Evolutionary conservation across 805 yeast genomes (phyloP).

Genomic region (Scheffersomyces stipitis): DNA sequence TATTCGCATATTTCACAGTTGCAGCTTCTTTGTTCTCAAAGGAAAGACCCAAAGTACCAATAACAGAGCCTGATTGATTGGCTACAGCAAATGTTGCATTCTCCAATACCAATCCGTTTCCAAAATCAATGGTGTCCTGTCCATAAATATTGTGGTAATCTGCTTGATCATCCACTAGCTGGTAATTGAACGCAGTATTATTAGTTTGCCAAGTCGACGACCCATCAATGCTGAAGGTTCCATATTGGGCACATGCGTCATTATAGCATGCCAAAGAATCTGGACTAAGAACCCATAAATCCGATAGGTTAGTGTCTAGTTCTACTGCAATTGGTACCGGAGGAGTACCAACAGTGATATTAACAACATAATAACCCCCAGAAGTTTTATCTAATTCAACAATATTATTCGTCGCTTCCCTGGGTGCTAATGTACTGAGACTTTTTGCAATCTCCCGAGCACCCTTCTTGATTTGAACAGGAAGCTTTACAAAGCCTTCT

Average conservation of each 20-base stretch:
- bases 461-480: too few species aligned
- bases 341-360: constrained; percentile 52
- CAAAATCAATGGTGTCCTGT: constrained; percentile 17
- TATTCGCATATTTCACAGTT: constrained; percentile 52
- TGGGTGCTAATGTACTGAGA: too few species aligned
- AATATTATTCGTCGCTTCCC: too few species aligned
- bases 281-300: constrained; percentile 53
- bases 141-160: constrained; percentile 56
- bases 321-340: constrained; percentile 54
- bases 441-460: too few species aligned
- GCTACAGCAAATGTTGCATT: constrained; percentile 18
- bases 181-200: constrained; percentile 28
- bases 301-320: constrained; percentile 78
- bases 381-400: constrained; percentile 6
- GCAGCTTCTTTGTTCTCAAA: constrained; percentile 12
- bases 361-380: constrained; percentile 16
- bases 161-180: constrained; percentile 50
- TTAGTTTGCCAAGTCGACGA: constrained; percentile 13
- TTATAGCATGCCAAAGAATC: constrained; percentile 21
- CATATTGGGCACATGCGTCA: constrained; percentile 22
- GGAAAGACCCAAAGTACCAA: constrained; percentile 22
- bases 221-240: constrained; percentile 16
- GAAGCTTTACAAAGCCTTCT: too few species aligned
- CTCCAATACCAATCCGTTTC: constrained; percentile 9
- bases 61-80: constrained; percentile 9